Evolutionary conservation across 2,329 filamentous ascomycete species (phyloP), one percentile per base, ranked within the genome.

Genomic region (Diaporthe aspalathi): DNA sequence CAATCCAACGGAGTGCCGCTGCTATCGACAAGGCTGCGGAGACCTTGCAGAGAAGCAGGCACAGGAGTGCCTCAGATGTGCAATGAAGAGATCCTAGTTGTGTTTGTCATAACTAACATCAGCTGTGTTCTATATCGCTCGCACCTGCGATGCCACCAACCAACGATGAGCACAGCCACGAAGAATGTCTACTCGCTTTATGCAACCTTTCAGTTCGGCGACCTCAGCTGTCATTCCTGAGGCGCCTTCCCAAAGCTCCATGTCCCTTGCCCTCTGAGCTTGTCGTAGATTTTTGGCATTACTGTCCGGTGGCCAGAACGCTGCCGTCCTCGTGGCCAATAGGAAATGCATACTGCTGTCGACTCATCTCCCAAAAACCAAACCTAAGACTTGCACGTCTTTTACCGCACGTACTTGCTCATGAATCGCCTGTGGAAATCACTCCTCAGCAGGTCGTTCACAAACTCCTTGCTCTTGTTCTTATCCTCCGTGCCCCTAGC

Each of bases 361-460:
- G 35, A 11, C 11, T 17, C 32, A 4, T 32, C 49, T 12, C n/a
- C 40, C 24, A 3, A 17, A 1, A 5, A 5, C 17, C 8, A 47
- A 7, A 7, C 5, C 27, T 12, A n/a, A 35, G n/a, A 49, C 3
- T 0, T n/a, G 7, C 6, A 17, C 7, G 17, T 27, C 22, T 22
- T 54, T 75, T 83, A 90, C 80, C 88, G 83, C 74, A 90, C 88
- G 75, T 90, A 90, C 78, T 90, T 90, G 82, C 82, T 86, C 96
- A 99, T 99, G 82, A 99, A 99, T 74, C 94, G 91, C 83, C 95
- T 96, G 85, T 99, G 96, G 82, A 99, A 99, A 82, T 99, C 96
- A 38, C 94, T 98, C 73, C 95, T 91, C 74, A 98, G 84, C 78
- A 97, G 86, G 82, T 98, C 93, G 80, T 99, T 99, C 81, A 99